Evolutionary conservation across 106 monocot species (phyloP), one percentile per base, ranked within the genome.

Genomic region (Chionographis japonica): DNA sequence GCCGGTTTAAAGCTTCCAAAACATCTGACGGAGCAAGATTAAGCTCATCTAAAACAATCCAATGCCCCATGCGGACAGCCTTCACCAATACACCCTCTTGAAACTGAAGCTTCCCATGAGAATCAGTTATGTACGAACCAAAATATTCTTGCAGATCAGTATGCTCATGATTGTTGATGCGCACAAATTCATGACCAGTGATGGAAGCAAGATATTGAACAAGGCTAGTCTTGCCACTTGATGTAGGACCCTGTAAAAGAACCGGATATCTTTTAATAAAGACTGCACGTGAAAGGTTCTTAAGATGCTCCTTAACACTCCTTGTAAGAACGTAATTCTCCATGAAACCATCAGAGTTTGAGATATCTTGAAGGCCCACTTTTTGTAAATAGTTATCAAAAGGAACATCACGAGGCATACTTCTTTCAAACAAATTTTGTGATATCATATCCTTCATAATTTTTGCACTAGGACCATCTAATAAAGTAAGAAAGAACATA

Each of bases 11-110:
- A 52, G 97, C 92, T 72, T 97, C 97, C 38, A 97, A 73, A 12
- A 97, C 87, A 79, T 97, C 97, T 37, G 97, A 89, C 36, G 97
- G 97, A 57, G 97, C 97, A 73, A 97, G 89, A 85, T 97, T 97
- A 74, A 97, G 80, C 62, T 97, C 97, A 73, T 97, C 97, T 62
- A 97, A 76, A 1, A 97, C 92, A 72, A 97, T 87, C 97, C 97
- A 97, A 56, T 84, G 77, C 50, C 97, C 97, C 18, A 79, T 80
- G 12, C 92, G 89, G 9, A 97, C 92, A 71, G 97, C 97, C 66
- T 92, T 89, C 37, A 97, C 92, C 61, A 97, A 71, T n/a, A 76
- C 79, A 27, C 97, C 97, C 71, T 97, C 97, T 79, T 90, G 92
- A 74, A 97, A 97, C 70, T 77, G 77, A 73, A 97, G 92, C 50